phyloP scores from a whole-genome alignment of 257 asterid species.

The Salvia splendens region DNA sequence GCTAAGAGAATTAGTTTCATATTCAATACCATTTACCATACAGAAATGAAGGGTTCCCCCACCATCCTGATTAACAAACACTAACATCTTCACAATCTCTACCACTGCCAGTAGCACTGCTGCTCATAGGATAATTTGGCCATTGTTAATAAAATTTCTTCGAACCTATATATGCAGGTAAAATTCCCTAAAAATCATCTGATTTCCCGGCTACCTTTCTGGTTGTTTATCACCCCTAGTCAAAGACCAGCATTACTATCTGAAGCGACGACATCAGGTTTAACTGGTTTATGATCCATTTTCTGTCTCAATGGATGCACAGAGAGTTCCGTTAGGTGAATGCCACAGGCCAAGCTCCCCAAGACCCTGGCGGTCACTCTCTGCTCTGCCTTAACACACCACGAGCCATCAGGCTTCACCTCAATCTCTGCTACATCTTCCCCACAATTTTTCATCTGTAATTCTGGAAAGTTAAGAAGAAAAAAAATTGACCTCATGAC shows the following conservation, averaged over 20 bases:
- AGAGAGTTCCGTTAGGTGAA: constrained; percentile 77
- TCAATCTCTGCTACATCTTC: constrained; percentile 91
- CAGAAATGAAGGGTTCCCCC: constrained; percentile 63
- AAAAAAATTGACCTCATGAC: constrained; percentile 7
- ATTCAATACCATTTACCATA: constrained; percentile 63
- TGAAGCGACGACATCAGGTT: constrained; percentile 67
- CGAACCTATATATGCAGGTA: constrained; percentile 46
- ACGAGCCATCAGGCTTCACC: constrained; percentile 97
- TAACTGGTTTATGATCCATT: constrained; percentile 59
- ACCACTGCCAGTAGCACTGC: constrained; percentile 93
- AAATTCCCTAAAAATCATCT: constrained; percentile 48
- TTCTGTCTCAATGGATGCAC: constrained; percentile 48
- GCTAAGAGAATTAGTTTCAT: constrained; percentile 65
- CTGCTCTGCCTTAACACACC: constrained; percentile 79
- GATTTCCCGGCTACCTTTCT: constrained; percentile 85
- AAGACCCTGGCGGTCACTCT: constrained; percentile 68
- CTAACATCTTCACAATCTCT: constrained; percentile 76
- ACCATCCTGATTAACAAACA: constrained; percentile 74
- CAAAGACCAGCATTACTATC: constrained; percentile 72
- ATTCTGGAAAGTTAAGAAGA: constrained; percentile 20
- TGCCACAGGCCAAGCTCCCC: constrained; percentile 95
- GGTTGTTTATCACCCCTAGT: constrained; percentile 69
- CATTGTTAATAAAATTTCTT: constrained; percentile 42
- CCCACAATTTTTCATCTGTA: constrained; percentile 59
- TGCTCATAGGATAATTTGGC: constrained; percentile 73